These are phyloP conservation scores for Peronosclerospora sorghi DNA, from an alignment of 352 stramenopile genomes.

Conservation along the genomic window DNA sequence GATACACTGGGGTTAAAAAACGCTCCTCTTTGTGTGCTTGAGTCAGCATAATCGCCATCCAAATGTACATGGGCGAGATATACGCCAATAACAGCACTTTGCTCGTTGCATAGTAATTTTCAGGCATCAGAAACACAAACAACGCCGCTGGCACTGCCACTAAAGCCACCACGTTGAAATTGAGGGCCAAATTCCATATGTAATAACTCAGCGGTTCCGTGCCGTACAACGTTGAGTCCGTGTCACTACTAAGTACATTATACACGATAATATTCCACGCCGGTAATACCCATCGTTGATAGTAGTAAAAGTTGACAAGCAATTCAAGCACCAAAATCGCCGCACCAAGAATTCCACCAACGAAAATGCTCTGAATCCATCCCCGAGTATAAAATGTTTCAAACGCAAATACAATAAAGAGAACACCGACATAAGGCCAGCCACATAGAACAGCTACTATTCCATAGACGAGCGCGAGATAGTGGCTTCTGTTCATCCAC, in stretches of 20 bases:
- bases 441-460: slow-evolving; percentile 88
- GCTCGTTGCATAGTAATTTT: slow-evolving; percentile 20
- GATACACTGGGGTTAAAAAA: slow-evolving; percentile 95
- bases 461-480: slow-evolving; percentile 69
- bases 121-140: slow-evolving; percentile 26
- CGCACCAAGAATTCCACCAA: slow-evolving; percentile 48
- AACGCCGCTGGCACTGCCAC: slow-evolving; percentile 43
- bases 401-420: slow-evolving; percentile 92
- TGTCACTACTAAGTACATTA: slow-evolving; percentile 86
- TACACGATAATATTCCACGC: slow-evolving; percentile 93
- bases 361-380: slow-evolving; percentile 37
- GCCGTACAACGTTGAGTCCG: slow-evolving; percentile 96
- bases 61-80: slow-evolving; percentile 76
- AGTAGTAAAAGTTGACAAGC: slow-evolving; percentile 73
- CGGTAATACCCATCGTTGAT: slow-evolving; percentile 64
- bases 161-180: slow-evolving; percentile 87
- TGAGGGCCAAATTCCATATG: slow-evolving; percentile 91
- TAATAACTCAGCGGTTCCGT: slow-evolving; percentile 93
- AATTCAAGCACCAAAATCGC: slow-evolving; percentile 72
- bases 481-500: slow-evolving; percentile 76
- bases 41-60: slow-evolving; percentile 88
- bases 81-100: slow-evolving; percentile 30
- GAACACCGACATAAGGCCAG: slow-evolving; percentile 95
- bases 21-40: slow-evolving; percentile 97
- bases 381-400: slow-evolving; percentile 51